These are phyloP conservation scores for Suhomyces bokatorum DNA, from an alignment of 1,139 yeast genomes.

Conservation along the genomic window DNA sequence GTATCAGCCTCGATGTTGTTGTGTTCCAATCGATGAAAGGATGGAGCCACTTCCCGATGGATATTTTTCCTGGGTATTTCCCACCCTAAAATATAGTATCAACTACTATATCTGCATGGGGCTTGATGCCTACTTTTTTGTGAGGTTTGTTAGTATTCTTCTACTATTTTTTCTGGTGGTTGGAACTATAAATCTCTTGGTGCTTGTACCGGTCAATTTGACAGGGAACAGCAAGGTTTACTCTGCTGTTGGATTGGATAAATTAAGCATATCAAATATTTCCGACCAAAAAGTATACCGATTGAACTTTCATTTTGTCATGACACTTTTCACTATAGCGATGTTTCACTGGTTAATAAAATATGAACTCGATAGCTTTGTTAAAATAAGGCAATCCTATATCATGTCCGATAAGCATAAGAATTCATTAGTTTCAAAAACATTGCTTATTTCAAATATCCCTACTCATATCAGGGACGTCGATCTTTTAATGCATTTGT, in stretches of 20 bases:
- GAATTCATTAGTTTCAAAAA: conserved; percentile 31
- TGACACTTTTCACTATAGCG: conserved; percentile 51
- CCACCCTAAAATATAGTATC: conserved; percentile 40
- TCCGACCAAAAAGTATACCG: conserved; percentile 45
- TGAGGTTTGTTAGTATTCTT: conserved; percentile 53
- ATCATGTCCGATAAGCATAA: conserved; percentile 30
- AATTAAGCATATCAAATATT: conserved; percentile 61
- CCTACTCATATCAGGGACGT: conserved; percentile 37
- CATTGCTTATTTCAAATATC: conserved; percentile 52
- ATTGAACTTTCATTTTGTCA: conserved; percentile 54
- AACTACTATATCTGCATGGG: conserved; percentile 51
- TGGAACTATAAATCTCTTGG: conserved; percentile 51
- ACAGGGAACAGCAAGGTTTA: conserved; percentile 38
- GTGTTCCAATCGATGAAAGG: conserved; percentile 40
- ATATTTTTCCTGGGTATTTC: conserved; percentile 50
- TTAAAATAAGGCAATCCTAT: conserved; percentile 44
- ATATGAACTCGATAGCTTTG: conserved; percentile 51
- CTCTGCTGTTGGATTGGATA: conserved; percentile 54
- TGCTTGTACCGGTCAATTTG: conserved; percentile 58
- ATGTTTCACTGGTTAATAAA: conserved; percentile 55
- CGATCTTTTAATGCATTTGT: conserved; percentile 27
- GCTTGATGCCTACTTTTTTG: conserved; percentile 64
- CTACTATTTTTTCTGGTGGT: conserved; percentile 49
- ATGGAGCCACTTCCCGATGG: conserved; percentile 41
- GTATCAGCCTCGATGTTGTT: conserved; percentile 58